Evolutionary conservation across 495 filamentous ascomycete genomes (phyloP).

Genomic region (Ramalina peruviana): DNA sequence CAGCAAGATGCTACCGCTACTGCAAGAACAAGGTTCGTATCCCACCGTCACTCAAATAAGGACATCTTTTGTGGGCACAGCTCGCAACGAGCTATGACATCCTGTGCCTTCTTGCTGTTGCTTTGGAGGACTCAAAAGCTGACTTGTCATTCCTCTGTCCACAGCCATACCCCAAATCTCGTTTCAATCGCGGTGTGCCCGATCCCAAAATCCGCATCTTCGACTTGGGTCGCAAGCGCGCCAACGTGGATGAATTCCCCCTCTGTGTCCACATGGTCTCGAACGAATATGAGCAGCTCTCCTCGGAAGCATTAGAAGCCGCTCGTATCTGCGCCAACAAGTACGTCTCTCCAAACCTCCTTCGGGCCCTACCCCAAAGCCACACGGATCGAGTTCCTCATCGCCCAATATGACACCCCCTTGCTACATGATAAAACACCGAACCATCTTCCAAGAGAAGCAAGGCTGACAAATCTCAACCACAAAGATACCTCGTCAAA

Average conservation of each 20-base stretch:
- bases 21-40: slow-evolving; percentile 98
- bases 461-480: slow-evolving; percentile 3
- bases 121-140: slow-evolving; percentile 11
- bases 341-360: slow-evolving; percentile 30
- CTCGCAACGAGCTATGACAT: slow-evolving; percentile 18
- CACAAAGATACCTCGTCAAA: slow-evolving; percentile 78
- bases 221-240: slow-evolving; percentile 98
- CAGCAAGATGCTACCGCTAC: slow-evolving; percentile 98
- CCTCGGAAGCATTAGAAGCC: slow-evolving; percentile 95
- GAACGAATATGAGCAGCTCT: slow-evolving; percentile 99
- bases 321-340: slow-evolving; percentile 99
- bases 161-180: slow-evolving; percentile 96
- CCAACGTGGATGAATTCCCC: slow-evolving; percentile 96
- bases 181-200: slow-evolving; percentile 99
- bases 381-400: too few relatives aligned
- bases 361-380: too few relatives aligned
- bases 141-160: slow-evolving; percentile 13
- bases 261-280: slow-evolving; percentile 96
- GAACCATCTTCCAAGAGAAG: background rate
- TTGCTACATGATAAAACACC: background rate
- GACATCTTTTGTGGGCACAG: background rate
- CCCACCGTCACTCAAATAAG: background rate
- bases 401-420: too few relatives aligned
- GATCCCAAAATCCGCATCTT: slow-evolving; percentile 99
- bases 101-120: slow-evolving; percentile 6